Conservation (phyloP, 106 monocot species). For the Phalaenopsis aphrodite region DNA sequence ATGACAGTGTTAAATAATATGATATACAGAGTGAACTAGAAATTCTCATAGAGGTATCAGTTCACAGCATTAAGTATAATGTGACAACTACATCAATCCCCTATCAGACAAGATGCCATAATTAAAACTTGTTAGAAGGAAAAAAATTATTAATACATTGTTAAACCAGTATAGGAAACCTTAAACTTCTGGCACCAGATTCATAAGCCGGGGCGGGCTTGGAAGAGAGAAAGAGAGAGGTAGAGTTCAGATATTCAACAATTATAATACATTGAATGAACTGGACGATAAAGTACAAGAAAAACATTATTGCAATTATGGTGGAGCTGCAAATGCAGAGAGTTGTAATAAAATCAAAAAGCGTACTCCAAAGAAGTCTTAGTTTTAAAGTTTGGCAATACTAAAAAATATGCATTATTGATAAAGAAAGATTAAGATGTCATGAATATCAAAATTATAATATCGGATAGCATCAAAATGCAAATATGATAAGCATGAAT, state of each 20-base stretch:
- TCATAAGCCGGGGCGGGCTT: not conserved
- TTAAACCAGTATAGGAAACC: not conserved
- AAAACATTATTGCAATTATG: not conserved
- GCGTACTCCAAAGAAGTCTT: not conserved
- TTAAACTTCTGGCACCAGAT: not conserved
- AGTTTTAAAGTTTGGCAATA: not conserved
- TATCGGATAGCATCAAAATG: not conserved
- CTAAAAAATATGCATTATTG: not conserved
- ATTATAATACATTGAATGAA: not conserved
- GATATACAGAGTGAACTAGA: not conserved
- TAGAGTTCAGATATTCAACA: not conserved
- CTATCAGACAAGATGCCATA: not conserved
- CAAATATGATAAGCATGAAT: not conserved
- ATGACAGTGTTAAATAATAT: no score
- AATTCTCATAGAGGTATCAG: not conserved
- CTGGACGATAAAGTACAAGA: not conserved
- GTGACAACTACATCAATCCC: not conserved
- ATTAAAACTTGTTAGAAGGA: not conserved
- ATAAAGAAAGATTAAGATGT: not conserved
- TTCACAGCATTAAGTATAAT: not conserved
- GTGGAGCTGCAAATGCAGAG: not conserved
- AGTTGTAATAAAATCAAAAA: not conserved
- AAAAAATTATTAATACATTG: not conserved
- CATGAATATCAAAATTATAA: not conserved
- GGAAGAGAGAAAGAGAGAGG: not conserved